Conservation (phyloP, 2,329 filamentous ascomycete genomes). For the Ophiosphaerella herpotricha region DNA sequence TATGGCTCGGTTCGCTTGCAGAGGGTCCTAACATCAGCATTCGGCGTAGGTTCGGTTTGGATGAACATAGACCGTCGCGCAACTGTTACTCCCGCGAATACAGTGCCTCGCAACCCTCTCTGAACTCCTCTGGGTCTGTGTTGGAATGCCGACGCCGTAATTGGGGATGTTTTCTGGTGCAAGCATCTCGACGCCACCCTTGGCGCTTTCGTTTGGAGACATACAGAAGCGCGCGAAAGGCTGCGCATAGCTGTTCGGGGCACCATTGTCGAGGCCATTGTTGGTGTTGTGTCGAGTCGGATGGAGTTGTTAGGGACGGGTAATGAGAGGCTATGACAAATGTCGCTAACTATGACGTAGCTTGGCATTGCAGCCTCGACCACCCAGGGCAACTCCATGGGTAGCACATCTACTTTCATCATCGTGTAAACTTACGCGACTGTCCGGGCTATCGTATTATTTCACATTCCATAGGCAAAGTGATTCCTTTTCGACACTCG, state of each 20-base stretch:
- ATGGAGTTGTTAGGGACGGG: neutral
- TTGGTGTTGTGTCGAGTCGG: neutral
- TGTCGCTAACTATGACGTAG: neutral
- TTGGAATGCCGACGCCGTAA: slow-evolving; percentile 36
- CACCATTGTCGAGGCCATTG: slow-evolving; percentile 35
- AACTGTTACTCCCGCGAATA: slow-evolving; percentile 14
- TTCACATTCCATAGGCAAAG: too few relatives aligned
- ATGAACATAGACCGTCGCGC: slow-evolving; percentile 84
- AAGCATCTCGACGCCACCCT: slow-evolving; percentile 42
- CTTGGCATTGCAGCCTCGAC: neutral
- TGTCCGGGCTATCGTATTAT: too few relatives aligned
- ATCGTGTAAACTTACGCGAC: too few relatives aligned
- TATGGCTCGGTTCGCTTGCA: neutral
- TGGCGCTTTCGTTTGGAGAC: slow-evolving; percentile 25
- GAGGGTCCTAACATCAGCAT: slow-evolving; percentile 69
- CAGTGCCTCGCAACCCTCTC: slow-evolving; percentile 25
- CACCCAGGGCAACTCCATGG: neutral
- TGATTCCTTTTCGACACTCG: too few relatives aligned
- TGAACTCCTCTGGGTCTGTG: slow-evolving; percentile 34
- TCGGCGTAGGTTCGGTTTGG: slow-evolving; percentile 93
- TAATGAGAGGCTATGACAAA: neutral
- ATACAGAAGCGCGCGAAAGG: slow-evolving; percentile 29
- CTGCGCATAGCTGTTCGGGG: slow-evolving; percentile 36
- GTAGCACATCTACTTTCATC: too few relatives aligned
- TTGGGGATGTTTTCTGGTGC: slow-evolving; percentile 39